These are phyloP conservation scores for Vigna mungo DNA, from an alignment of 306 rosid genomes.

Conservation along the genomic window DNA sequence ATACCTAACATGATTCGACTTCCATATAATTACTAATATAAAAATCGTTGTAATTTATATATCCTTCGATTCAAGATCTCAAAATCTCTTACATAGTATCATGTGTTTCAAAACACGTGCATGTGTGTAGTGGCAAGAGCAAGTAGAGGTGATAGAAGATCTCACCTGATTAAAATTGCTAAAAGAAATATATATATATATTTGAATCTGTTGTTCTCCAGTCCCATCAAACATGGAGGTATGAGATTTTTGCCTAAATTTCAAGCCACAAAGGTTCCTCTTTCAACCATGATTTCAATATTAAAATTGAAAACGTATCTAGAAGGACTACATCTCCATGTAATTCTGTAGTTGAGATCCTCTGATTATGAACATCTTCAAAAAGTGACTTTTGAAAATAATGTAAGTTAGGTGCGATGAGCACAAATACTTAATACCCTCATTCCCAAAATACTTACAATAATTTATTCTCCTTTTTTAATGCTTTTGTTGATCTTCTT, in stretches of 20 bases:
- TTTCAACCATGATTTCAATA: neutral
- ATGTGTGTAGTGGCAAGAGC: no score
- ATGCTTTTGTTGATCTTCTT: neutral
- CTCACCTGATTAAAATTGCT: no score
- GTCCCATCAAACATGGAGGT: neutral
- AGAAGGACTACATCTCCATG: neutral
- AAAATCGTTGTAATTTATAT: no score
- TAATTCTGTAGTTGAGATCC: neutral
- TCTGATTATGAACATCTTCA: neutral
- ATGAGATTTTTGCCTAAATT: neutral
- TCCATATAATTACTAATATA: no score
- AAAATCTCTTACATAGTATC: no score
- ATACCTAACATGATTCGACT: no score
- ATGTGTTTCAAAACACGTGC: no score
- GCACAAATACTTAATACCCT: slow-evolving; percentile 22
- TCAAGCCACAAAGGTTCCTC: neutral
- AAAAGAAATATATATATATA: no score
- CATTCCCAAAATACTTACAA: neutral
- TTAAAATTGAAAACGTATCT: neutral
- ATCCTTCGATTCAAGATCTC: no score
- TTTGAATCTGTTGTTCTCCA: neutral
- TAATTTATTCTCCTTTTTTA: neutral
- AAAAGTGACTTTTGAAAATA: neutral
- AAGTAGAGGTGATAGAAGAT: no score
- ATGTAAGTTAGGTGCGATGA: slow-evolving; percentile 5